Base-by-base conservation (phyloP, 2,329 filamentous ascomycete species). In the Penicillium sumatraense region DNA sequence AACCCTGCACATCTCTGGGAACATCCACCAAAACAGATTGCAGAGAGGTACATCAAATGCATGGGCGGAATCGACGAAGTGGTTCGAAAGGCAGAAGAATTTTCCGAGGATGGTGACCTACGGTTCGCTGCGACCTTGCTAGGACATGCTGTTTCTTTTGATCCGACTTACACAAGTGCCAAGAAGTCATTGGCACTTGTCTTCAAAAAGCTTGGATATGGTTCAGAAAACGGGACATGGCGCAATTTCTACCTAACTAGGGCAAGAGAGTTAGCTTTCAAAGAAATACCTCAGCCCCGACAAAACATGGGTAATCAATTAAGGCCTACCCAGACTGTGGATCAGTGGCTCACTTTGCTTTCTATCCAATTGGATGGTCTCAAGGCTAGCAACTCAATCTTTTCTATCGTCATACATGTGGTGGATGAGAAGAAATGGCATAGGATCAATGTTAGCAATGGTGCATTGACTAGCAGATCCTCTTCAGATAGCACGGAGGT, bases 141-240 rank as follows among this genome's bases (percentile, higher is more conserved):
- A 3, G 62, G 65, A 47, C 74, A 78, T 42, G 69, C 66, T 1
- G 68, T 77, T 10, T 62, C 65, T 8, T 66, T 68, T 0, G 53
- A 70, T 18, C 65, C 69, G 0, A 53, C 60, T 0, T 56, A 66
- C 41, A 18, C 45, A 3, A 38, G 52, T 0, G 64, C 66, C 1
- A 66, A 57, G 47, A 26, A n/a, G 0, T 47, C 65, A 1, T 64
- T 78, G 1, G 71, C 71, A 1, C 52, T 54, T 2, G 66, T 71
- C 0, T 76, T 70, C 50, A 66, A 69, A 49, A 58, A 66, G 16
- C 67, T 78, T 4, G 75, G 72, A 1, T 70, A 66, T 35, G 71
- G 70, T 2, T 52, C 72, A 0, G 75, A 78, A 60, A 78, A 78
- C 56, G 75, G 65, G 3, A 71, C 70, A 0, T 78, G 75, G 75